phyloP scores from a whole-genome alignment of 192 early-diverging fungal genomes.

The Geranomyces variabilis region DNA sequence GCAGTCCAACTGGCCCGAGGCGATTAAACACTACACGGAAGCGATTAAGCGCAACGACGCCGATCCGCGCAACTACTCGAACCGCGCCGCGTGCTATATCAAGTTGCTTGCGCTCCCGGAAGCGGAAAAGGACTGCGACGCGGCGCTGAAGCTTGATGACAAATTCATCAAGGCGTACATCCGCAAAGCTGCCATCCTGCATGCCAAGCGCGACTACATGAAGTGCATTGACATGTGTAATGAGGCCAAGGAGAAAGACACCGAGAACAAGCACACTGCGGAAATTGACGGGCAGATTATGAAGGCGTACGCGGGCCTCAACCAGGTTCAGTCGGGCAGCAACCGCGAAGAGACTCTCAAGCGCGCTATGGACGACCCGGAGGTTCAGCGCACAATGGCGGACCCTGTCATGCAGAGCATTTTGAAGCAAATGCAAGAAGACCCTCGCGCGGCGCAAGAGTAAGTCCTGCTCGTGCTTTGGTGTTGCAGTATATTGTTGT shows the following conservation, averaged over 20 bases:
- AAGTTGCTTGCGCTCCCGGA: slow-evolving; percentile 94
- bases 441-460: slow-evolving; percentile 89
- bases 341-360: slow-evolving; percentile 80
- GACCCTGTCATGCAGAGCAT: slow-evolving; percentile 98
- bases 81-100: slow-evolving; percentile 93
- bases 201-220: slow-evolving; percentile 85
- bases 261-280: slow-evolving; percentile 76
- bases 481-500: too few species aligned
- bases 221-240: slow-evolving; percentile 83
- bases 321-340: slow-evolving; percentile 55
- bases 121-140: slow-evolving; percentile 94
- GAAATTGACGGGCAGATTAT: slow-evolving; percentile 81
- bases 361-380: slow-evolving; percentile 90
- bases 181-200: slow-evolving; percentile 90
- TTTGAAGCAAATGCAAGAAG: slow-evolving; percentile 95
- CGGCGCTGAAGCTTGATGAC: slow-evolving; percentile 81
- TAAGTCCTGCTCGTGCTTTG: too few species aligned
- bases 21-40: slow-evolving; percentile 91
- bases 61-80: slow-evolving; percentile 90
- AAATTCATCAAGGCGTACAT: slow-evolving; percentile 93
- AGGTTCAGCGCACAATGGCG: slow-evolving; percentile 79
- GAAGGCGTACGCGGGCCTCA: slow-evolving; percentile 83
- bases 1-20: slow-evolving; percentile 78
- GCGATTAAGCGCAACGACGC: slow-evolving; percentile 94
- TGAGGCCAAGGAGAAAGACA: slow-evolving; percentile 76